phyloP scores from a whole-genome alignment of 208 protist species.

The Leptomonas pyrrhocoris region DNA sequence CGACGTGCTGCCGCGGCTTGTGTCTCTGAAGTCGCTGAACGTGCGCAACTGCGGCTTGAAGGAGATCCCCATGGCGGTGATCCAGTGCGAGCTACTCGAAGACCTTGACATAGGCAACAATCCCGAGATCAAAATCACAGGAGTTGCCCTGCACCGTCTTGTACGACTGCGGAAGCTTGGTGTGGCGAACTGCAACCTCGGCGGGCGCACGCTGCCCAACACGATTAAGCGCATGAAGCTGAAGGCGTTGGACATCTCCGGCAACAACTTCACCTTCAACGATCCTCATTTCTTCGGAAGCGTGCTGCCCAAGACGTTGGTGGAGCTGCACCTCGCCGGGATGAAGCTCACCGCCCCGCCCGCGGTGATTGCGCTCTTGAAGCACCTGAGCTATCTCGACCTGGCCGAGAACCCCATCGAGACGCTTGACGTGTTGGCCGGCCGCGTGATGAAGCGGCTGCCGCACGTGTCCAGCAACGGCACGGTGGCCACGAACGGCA shows the following conservation, averaged over 20 bases:
- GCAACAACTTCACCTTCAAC: slow-evolving; percentile 74
- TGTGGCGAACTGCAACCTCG: slow-evolving; percentile 71
- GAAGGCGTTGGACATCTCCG: slow-evolving; percentile 74
- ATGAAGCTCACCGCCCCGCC: slow-evolving; percentile 73
- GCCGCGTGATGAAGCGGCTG: slow-evolving; percentile 65
- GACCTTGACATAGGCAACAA: slow-evolving; percentile 86
- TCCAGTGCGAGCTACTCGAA: slow-evolving; percentile 52
- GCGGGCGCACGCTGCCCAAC: slow-evolving; percentile 54
- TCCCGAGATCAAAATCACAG: slow-evolving; percentile 47
- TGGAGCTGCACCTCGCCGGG: slow-evolving; percentile 67
- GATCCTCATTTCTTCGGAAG: slow-evolving; percentile 75
- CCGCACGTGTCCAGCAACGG: slow-evolving; percentile 35
- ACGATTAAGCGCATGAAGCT: slow-evolving; percentile 61
- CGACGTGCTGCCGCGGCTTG: slow-evolving; percentile 52
- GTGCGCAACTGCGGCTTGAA: slow-evolving; percentile 64
- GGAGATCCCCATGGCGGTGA: slow-evolving; percentile 48
- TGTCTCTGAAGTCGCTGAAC: slow-evolving; percentile 47
- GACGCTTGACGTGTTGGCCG: slow-evolving; percentile 85
- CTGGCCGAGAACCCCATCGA: slow-evolving; percentile 81
- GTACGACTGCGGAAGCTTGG: slow-evolving; percentile 49
- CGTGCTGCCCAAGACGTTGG: slow-evolving; percentile 56
- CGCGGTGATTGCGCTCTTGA: slow-evolving; percentile 64
- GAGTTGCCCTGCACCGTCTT: slow-evolving; percentile 49
- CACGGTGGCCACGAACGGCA: slow-evolving; percentile 20
- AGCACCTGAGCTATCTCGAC: slow-evolving; percentile 64